Evolutionary conservation across 2,329 filamentous ascomycete genomes (phyloP).

Genomic region (Cephalotrichum gorgonifer): DNA sequence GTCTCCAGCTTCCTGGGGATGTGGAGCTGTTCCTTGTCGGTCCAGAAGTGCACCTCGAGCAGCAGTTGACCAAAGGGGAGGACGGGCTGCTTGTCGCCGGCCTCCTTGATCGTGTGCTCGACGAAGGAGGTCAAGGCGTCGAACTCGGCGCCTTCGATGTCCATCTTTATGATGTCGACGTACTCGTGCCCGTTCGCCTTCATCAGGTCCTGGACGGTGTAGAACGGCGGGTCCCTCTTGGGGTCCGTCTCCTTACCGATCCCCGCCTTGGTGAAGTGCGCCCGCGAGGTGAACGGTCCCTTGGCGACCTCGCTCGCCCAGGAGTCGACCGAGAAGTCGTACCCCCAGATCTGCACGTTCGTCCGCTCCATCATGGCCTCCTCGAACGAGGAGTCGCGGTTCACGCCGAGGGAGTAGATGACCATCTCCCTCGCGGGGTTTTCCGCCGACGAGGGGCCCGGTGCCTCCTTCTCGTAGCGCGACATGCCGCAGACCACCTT

Average conservation of each 20-base stretch:
- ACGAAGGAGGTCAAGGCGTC: conserved; percentile 10
- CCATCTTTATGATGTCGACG: conserved; percentile 29
- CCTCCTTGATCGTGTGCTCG: not conserved
- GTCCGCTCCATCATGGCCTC: conserved; percentile 24
- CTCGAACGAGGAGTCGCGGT: conserved; percentile 26
- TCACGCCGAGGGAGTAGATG: conserved; percentile 27
- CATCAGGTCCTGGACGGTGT: conserved; percentile 25
- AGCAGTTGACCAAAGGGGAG: conserved; percentile 13
- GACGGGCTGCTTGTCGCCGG: conserved; percentile 1
- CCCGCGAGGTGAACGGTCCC: conserved; percentile 11
- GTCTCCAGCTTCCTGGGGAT: not conserved
- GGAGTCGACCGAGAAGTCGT: conserved; percentile 23
- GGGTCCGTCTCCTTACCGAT: conserved; percentile 18
- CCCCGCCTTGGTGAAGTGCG: conserved; percentile 22
- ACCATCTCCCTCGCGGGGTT: conserved; percentile 14
- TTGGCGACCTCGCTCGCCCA: conserved; percentile 20
- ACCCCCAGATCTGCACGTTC: conserved; percentile 25
- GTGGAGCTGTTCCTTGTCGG: not conserved
- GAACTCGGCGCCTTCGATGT: conserved; percentile 26
- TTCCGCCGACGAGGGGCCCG: not conserved
- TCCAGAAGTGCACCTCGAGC: conserved; percentile 10
- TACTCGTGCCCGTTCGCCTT: conserved; percentile 24
- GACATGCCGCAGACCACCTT: conserved; percentile 32
- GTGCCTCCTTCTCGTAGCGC: conserved; percentile 17
- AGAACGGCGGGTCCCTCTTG: conserved; percentile 16